phyloP scores from a whole-genome alignment of 257 asterid genomes.

The Solanum habrochaites region DNA sequence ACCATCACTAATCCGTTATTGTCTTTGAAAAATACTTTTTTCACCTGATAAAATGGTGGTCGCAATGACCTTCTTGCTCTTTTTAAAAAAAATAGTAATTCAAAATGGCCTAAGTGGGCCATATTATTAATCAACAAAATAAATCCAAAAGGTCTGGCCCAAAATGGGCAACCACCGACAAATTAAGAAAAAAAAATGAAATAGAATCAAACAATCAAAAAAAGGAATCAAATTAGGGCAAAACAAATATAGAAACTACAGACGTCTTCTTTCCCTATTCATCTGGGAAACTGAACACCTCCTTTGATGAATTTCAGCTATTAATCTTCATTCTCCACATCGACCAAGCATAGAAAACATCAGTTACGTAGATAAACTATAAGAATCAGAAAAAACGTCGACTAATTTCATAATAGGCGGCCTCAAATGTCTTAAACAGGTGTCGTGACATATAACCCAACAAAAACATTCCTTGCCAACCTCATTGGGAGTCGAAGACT shows the following conservation, averaged over 20 bases:
- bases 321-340: background rate
- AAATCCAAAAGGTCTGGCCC: background rate
- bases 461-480: background rate
- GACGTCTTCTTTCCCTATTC: background rate
- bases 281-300: background rate
- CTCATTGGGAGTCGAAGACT: background rate
- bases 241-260: background rate
- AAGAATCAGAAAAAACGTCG: background rate
- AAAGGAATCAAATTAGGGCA: background rate
- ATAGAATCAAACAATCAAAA: too few species aligned
- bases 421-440: background rate
- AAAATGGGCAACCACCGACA: background rate
- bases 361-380: background rate
- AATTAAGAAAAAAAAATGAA: too few species aligned
- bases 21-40: too few species aligned
- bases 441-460: background rate
- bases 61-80: background rate
- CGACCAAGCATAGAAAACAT: background rate
- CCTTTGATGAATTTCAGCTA: background rate
- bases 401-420: background rate
- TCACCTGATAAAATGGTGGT: background rate
- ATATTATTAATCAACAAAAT: background rate
- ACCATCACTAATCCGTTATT: background rate
- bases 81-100: too few species aligned
- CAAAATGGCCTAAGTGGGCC: too few species aligned